These are phyloP conservation scores for Solanum pimpinellifolium DNA, from an alignment of 257 asterid species.

Conservation along the genomic window DNA sequence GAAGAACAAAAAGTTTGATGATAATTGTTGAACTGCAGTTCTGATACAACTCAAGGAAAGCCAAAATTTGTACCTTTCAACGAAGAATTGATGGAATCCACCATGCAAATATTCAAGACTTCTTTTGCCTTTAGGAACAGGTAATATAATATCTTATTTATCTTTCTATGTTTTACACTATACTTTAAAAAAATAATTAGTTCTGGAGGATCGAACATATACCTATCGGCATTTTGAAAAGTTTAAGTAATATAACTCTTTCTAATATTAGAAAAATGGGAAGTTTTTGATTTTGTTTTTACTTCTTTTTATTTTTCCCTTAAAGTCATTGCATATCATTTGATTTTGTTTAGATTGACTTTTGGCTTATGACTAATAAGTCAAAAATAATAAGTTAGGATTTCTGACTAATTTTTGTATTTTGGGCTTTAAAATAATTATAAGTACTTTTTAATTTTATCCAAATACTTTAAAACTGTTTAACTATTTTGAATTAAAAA, in stretches of 20 bases:
- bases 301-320: not conserved
- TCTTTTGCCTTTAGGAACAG: slow-evolving; percentile 86
- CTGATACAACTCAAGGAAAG: slow-evolving; percentile 97
- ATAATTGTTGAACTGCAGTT: slow-evolving; percentile 37
- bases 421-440: too few species aligned
- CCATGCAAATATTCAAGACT: slow-evolving; percentile 88
- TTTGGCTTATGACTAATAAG: too few species aligned
- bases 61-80: slow-evolving; percentile 97
- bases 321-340: not conserved
- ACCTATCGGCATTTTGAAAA: not conserved
- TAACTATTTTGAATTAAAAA: too few species aligned
- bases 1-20: not conserved
- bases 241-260: not conserved
- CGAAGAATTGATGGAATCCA: slow-evolving; percentile 80
- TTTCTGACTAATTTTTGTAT: too few species aligned
- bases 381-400: too few species aligned
- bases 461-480: too few species aligned
- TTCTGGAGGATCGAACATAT: rapidly evolving
- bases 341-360: not conserved
- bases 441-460: too few species aligned
- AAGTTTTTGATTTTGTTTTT: not conserved
- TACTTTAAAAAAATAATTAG: not conserved
- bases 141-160: slow-evolving; percentile 12
- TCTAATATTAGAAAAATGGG: not conserved
- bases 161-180: not conserved